These are phyloP conservation scores for Marvania coccoides DNA, from an alignment of 139 green algal species.

Conservation along the genomic window DNA sequence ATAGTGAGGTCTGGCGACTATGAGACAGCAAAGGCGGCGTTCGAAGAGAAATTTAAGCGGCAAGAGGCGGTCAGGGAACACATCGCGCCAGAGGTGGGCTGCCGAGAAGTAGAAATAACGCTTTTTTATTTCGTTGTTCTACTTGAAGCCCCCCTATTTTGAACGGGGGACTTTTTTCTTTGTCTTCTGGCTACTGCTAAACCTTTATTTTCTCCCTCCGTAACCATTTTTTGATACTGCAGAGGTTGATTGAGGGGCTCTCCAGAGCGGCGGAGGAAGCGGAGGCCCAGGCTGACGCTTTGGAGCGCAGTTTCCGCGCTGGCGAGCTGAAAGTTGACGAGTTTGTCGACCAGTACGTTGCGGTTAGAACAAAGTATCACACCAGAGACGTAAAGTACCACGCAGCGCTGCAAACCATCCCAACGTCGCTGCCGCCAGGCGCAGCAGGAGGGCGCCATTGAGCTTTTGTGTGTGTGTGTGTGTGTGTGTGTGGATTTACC, in stretches of 20 bases:
- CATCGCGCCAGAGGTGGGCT: slow-evolving; percentile 31
- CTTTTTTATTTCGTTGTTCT: background rate
- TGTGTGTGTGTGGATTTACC: too few species aligned
- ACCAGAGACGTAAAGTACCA: slow-evolving; percentile 49
- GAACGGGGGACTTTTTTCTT: background rate
- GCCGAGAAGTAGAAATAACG: background rate
- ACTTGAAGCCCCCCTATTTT: background rate
- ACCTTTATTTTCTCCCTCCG: background rate
- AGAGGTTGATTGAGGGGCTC: slow-evolving; percentile 1
- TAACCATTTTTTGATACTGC: background rate
- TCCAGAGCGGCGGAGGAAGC: background rate
- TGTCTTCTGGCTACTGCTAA: background rate
- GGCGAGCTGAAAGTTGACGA: slow-evolving; percentile 32
- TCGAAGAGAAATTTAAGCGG: slow-evolving; percentile 38
- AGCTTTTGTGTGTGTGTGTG: too few species aligned
- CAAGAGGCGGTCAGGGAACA: slow-evolving; percentile 40
- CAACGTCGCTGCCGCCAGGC: too few species aligned
- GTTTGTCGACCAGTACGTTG: slow-evolving; percentile 45
- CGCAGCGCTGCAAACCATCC: slow-evolving; percentile 39
- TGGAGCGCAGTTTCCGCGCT: slow-evolving; percentile 20
- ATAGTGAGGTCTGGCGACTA: slow-evolving; percentile 54
- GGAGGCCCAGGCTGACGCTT: slow-evolving; percentile 24
- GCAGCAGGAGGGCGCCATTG: too few species aligned
- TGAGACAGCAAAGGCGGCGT: slow-evolving; percentile 28
- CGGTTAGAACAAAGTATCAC: slow-evolving; percentile 37